These are phyloP conservation scores for Mycena latifolia DNA, from an alignment of 768 basidiomycete genomes.

Conservation along the genomic window DNA sequence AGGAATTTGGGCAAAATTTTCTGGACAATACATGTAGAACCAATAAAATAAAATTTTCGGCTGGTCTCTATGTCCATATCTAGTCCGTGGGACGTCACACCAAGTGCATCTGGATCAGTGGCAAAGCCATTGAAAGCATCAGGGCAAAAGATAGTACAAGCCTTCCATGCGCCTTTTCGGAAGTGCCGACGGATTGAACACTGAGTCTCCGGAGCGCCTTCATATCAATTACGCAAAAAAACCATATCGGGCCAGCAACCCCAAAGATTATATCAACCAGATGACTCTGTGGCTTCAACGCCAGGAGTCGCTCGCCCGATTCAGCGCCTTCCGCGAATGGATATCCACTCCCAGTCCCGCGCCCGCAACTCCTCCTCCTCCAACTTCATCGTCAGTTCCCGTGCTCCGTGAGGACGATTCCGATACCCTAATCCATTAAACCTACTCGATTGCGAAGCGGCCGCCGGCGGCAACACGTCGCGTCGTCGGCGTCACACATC, in stretches of 20 bases:
- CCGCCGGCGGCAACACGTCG: slow-evolving; percentile 2
- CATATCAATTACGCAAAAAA: slow-evolving; percentile 56
- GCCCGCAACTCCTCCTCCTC: too few relatives aligned
- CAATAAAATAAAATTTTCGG: too few relatives aligned
- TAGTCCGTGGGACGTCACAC: too few relatives aligned
- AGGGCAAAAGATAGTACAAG: too few relatives aligned
- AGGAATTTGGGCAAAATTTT: too few relatives aligned
- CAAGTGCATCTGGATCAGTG: too few relatives aligned
- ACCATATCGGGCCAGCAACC: slow-evolving; percentile 39
- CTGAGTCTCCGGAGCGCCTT: slow-evolving; percentile 47
- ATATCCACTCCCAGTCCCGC: neutral
- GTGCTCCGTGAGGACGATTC: neutral
- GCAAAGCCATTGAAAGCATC: too few relatives aligned
- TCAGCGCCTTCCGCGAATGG: slow-evolving; percentile 3
- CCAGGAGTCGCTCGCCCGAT: slow-evolving; percentile 40
- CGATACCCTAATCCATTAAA: neutral
- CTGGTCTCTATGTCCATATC: too few relatives aligned
- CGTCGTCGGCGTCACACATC: neutral
- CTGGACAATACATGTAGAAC: too few relatives aligned
- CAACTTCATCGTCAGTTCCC: neutral
- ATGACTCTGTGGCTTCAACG: slow-evolving; percentile 50
- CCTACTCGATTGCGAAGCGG: slow-evolving; percentile 2
- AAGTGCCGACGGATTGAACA: slow-evolving; percentile 43
- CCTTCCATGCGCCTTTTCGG: slow-evolving; percentile 40
- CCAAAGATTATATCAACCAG: slow-evolving; percentile 43